A percentile compares a stretch with the other conserved stretches of the same genome.
phyloP scores from a whole-genome alignment of 768 basidiomycete genomes.

The Mycena polygramma region DNA sequence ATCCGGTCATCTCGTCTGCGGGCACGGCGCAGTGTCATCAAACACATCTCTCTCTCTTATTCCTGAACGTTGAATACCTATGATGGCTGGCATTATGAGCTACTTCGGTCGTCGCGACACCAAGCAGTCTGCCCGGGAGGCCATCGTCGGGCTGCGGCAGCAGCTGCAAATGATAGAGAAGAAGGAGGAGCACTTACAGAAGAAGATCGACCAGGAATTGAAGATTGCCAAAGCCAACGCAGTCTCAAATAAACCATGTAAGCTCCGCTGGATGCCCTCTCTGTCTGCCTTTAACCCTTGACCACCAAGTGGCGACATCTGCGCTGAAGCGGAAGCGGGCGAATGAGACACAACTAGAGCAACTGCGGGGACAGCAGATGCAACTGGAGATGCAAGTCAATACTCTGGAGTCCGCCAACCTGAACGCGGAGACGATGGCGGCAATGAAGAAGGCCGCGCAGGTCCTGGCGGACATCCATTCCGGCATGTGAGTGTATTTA shows the following conservation, averaged over 20 bases:
- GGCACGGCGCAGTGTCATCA: slow-evolving; percentile 29
- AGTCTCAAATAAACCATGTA: slow-evolving; percentile 92
- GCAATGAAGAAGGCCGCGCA: slow-evolving; percentile 97
- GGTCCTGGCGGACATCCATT: slow-evolving; percentile 91
- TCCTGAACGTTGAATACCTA: slow-evolving; percentile 43
- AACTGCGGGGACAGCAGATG: slow-evolving; percentile 85
- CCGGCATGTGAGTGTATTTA: slow-evolving; percentile 77
- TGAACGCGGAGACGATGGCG: slow-evolving; percentile 97
- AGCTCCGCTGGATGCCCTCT: slow-evolving; percentile 48
- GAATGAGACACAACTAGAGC: slow-evolving; percentile 87
- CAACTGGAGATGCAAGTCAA: slow-evolving; percentile 98
- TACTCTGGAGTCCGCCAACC: slow-evolving; percentile 96
- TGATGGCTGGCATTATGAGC: slow-evolving; percentile 87
- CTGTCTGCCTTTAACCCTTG: slow-evolving; percentile 15
- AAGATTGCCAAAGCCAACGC: slow-evolving; percentile 95
- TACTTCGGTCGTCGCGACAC: slow-evolving; percentile 91
- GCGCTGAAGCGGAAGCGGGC: slow-evolving; percentile 96
- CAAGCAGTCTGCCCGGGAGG: slow-evolving; percentile 88
- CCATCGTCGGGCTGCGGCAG: slow-evolving; percentile 93
- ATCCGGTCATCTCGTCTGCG: slow-evolving; percentile 32
- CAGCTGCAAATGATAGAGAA: slow-evolving; percentile 98
- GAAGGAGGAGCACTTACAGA: slow-evolving; percentile 97
- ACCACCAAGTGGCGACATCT: slow-evolving; percentile 74
- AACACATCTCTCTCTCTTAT: slow-evolving; percentile 28
- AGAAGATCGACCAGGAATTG: slow-evolving; percentile 95